Evolutionary conservation across 768 basidiomycete genomes (phyloP), one percentile per base, ranked within the genome.

Genomic region (Pleurotus cornucopiae): DNA sequence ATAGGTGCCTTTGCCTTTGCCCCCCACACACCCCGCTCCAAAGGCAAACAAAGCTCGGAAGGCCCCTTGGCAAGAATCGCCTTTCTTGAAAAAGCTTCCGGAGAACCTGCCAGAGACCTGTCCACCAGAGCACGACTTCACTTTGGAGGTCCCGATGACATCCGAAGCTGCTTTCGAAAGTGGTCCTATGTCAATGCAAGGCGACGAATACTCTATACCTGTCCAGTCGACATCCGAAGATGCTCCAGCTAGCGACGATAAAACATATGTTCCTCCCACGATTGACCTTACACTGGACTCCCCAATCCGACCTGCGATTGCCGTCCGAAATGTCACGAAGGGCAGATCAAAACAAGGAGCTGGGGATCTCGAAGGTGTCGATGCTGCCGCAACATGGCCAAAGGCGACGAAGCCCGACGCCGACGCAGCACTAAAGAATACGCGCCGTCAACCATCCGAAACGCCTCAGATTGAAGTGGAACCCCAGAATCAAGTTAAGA

Each of bases 261-360:
- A 6, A 20, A 11, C 6, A 6, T 20, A 60, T 58, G 60, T 73
- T 43, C 57, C 59, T 18, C 61, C 69, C 6, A 76, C 72, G 43
- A 74, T 80, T 56, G 80, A 83, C 63, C 68, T 81, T 54, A 80
- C 76, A n/a, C 58, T 63, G 16, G 70, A 73, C 43, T 54, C 60
- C 14, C 62, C 66, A 38, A 46, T 11, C 23, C 49, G 54, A 6
- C 54, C 53, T 49, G 21, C 39, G 7, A 40, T 49, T 39, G 16
- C 46, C 46, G 40, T 25, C 21, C 37, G 37, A 20, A 47, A 47
- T 23, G 13, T 25, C 14, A 23, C 18, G 14, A 25, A 14, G 21
- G 20, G 20, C 5, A 7, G 13, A 20, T 47, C 46, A 14, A 23
- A 47, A 21, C 14, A 30, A 51, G 30, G 30, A 34, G 30, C 30